A percentile compares a stretch with the other conserved stretches of the same genome.
Conservation (phyloP, 805 yeast species). For the Saccharomycopsis lassenensis region DNA sequence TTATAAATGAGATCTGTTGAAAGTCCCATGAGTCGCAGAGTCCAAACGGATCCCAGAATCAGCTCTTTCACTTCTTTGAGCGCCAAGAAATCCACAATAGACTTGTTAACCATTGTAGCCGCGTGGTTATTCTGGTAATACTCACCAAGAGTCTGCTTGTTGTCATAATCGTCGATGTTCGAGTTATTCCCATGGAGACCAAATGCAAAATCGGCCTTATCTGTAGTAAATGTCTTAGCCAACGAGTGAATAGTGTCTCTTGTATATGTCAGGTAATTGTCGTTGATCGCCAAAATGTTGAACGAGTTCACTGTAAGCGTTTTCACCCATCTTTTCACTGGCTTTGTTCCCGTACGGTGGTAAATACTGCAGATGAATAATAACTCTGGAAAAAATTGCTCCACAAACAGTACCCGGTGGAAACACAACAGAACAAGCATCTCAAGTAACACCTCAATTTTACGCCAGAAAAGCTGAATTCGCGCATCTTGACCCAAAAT, state of each 20-base stretch:
- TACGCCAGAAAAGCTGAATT: conserved; percentile 53
- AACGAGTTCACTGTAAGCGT: conserved; percentile 37
- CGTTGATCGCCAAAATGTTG: conserved; percentile 40
- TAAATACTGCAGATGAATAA: conserved; percentile 52
- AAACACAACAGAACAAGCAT: conserved; percentile 57
- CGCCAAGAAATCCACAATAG: conserved; percentile 2
- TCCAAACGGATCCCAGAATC: conserved; percentile 3
- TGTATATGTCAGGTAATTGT: conserved; percentile 26
- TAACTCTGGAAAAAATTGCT: conserved; percentile 60
- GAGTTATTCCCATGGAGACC: conserved; percentile 5
- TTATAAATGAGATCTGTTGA: conserved; percentile 1
- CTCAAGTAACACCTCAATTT: conserved; percentile 55
- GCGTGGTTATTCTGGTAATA: background rate
- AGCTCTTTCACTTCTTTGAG: conserved; percentile 6
- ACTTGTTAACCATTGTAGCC: background rate
- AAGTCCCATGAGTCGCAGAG: conserved; percentile 2
- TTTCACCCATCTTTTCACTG: conserved; percentile 36
- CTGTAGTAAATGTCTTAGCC: conserved; percentile 30
- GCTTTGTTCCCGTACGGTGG: conserved; percentile 11
- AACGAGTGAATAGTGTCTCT: conserved; percentile 28
- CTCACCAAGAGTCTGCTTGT: background rate
- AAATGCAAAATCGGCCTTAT: background rate
- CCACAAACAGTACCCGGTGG: conserved; percentile 52
- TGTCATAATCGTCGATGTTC: conserved; percentile 1
- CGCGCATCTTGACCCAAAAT: conserved; percentile 30